Percentiles rank a stretch among this genome's conserved stretches.
Evolutionary conservation across 768 basidiomycete species (phyloP).

Genomic region (Mrakia blollopis): DNA sequence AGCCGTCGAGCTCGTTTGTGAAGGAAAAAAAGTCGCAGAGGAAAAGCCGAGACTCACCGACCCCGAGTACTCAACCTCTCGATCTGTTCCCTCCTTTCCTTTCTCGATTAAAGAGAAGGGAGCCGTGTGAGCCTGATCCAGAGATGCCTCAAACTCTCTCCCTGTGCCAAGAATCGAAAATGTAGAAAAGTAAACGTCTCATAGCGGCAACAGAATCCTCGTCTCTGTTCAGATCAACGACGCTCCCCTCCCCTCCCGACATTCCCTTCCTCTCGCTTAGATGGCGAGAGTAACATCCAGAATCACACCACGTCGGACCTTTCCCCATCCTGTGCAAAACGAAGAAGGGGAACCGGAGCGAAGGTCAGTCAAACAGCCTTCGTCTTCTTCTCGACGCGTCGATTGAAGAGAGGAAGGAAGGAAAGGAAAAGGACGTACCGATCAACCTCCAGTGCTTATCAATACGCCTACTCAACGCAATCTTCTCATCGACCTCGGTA

Average conservation of each 20-base stretch:
- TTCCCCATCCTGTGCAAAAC: slow-evolving; percentile 21
- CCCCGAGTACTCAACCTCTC: no score
- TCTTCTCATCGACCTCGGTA: slow-evolving; percentile 95
- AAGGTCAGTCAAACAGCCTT: background rate
- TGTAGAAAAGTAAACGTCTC: no score
- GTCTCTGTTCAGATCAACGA: no score
- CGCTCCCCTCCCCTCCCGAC: background rate
- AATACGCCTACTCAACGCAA: slow-evolving; percentile 86
- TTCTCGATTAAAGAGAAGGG: no score
- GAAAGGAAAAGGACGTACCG: slow-evolving; percentile 49
- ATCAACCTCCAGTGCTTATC: slow-evolving; percentile 99
- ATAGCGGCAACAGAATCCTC: no score
- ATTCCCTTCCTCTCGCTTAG: background rate
- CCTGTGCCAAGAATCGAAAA: no score
- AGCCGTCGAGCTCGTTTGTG: no score
- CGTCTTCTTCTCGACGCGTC: background rate
- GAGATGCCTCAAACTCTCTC: no score
- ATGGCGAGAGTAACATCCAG: slow-evolving; percentile 20
- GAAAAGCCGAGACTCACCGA: no score
- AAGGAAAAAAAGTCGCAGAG: no score
- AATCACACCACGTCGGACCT: slow-evolving; percentile 30
- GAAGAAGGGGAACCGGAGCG: background rate
- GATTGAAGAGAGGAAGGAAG: background rate
- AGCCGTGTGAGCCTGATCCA: no score
- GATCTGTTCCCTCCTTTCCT: no score